Evolutionary conservation across 352 stramenopile genomes (phyloP).

Genomic region (Pilasporangium apinafurcum): DNA sequence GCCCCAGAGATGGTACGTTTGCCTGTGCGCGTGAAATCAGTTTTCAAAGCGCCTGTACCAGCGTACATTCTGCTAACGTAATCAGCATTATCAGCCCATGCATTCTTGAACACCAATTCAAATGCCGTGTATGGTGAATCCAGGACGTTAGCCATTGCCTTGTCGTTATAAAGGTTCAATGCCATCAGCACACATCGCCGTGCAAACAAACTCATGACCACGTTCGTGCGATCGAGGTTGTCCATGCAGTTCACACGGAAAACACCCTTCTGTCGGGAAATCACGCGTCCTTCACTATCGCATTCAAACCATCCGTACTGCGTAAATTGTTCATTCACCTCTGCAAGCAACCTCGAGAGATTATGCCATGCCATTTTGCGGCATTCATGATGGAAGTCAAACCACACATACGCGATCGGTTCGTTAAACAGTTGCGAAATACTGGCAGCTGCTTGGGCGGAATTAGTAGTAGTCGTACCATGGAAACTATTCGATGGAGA

Average conservation of each 20-base stretch:
- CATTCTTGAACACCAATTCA: constrained; percentile 73
- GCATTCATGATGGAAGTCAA: constrained; percentile 97
- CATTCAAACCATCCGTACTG: constrained; percentile 71
- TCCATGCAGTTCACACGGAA: constrained; percentile 98
- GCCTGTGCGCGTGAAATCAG: constrained; percentile 93
- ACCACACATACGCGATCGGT: constrained; percentile 90
- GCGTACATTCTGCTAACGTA: constrained; percentile 92
- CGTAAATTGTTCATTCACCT: constrained; percentile 60
- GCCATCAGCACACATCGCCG: constrained; percentile 76
- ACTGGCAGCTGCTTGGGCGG: constrained; percentile 3
- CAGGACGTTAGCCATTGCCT: constrained; percentile 24
- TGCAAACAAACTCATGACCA: constrained; percentile 94
- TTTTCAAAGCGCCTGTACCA: constrained; percentile 92
- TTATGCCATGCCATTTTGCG: constrained; percentile 92
- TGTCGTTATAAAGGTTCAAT: constrained; percentile 34
- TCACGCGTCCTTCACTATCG: constrained; percentile 41
- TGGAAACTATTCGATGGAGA: constrained; percentile 7
- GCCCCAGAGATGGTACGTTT: constrained; percentile 87
- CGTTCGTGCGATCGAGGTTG: constrained; percentile 96
- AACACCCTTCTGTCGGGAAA: constrained; percentile 86
- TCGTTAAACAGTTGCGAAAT: constrained; percentile 42
- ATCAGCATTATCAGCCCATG: constrained; percentile 96
- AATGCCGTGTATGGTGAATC: constrained; percentile 56
- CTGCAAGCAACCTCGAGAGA: constrained; percentile 81
- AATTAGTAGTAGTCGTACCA: constrained; percentile 9